These are phyloP conservation scores for Nigrospora osmanthi DNA, from an alignment of 2,329 filamentous ascomycete genomes.

Conservation along the genomic window DNA sequence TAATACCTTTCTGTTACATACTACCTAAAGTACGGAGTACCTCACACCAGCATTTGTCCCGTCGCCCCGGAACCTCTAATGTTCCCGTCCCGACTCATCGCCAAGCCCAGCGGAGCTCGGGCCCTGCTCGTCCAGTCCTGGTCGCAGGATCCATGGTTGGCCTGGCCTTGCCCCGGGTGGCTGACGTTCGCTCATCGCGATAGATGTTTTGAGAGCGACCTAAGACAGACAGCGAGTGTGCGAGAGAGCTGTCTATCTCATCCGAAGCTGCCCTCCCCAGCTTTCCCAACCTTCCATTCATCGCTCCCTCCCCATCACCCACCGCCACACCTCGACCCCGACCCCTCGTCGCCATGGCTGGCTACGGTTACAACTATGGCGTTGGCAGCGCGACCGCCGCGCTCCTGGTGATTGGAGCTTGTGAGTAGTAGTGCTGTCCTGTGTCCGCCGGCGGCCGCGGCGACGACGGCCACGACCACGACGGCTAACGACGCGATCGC, in stretches of 20 bases:
- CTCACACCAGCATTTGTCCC: too few relatives aligned
- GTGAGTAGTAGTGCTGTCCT: constrained; percentile 3
- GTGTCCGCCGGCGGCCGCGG: background rate
- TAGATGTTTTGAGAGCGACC: background rate
- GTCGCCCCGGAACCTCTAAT: too few relatives aligned
- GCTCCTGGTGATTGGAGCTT: constrained; percentile 7
- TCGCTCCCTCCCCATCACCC: background rate
- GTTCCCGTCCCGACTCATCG: too few relatives aligned
- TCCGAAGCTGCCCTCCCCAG: background rate
- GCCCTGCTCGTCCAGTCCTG: too few relatives aligned
- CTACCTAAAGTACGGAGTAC: too few relatives aligned
- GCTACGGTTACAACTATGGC: constrained; percentile 4
- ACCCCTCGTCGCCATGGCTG: background rate
- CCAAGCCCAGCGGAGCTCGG: too few relatives aligned
- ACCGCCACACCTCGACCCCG: background rate
- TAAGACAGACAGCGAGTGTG: too few relatives aligned
- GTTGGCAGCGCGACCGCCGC: constrained; percentile 6
- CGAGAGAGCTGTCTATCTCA: background rate
- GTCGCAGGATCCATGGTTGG: too few relatives aligned
- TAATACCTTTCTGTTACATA: too few relatives aligned
- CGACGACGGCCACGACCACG: background rate
- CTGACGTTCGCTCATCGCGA: constrained; percentile 1
- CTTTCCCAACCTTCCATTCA: background rate
- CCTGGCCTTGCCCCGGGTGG: background rate
- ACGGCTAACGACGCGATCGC: background rate